phyloP scores from a whole-genome alignment of 768 basidiomycete genomes.

The Russula foetens region DNA sequence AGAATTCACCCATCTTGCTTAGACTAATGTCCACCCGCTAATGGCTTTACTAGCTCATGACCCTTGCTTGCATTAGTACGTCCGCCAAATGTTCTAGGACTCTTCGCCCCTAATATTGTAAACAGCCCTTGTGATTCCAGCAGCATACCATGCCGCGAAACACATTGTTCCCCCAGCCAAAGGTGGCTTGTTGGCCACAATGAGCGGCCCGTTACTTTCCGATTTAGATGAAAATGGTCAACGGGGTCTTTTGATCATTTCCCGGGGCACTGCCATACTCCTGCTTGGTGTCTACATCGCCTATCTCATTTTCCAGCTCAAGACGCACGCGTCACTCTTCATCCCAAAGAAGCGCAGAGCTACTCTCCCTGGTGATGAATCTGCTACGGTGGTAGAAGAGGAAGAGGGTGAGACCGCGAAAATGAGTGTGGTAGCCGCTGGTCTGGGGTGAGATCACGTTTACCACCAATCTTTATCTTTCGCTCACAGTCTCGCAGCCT shows the following conservation, averaged over 20 bases:
- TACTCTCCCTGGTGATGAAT: background rate
- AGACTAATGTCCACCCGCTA: background rate
- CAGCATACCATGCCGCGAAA: slow-evolving; percentile 62
- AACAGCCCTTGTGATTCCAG: slow-evolving; percentile 78
- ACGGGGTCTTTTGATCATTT: slow-evolving; percentile 62
- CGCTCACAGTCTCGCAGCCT: slow-evolving; percentile 37
- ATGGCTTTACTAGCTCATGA: slow-evolving; percentile 53
- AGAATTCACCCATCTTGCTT: background rate
- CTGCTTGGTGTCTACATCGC: slow-evolving; percentile 66
- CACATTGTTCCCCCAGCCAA: background rate
- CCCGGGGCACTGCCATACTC: slow-evolving; percentile 71
- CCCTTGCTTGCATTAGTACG: slow-evolving; percentile 77
- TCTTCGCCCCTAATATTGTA: background rate
- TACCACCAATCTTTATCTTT: background rate
- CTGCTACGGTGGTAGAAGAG: slow-evolving; percentile 29
- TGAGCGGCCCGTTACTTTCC: slow-evolving; percentile 17
- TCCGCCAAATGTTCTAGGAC: slow-evolving; percentile 7
- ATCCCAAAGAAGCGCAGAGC: slow-evolving; percentile 16
- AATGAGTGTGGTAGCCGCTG: slow-evolving; percentile 70
- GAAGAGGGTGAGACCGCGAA: slow-evolving; percentile 34
- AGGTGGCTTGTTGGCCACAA: background rate
- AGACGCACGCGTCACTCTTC: slow-evolving; percentile 63
- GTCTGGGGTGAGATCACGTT: slow-evolving; percentile 33
- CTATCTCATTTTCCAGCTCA: slow-evolving; percentile 31
- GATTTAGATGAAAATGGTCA: slow-evolving; percentile 22